Base-by-base conservation (phyloP, 805 yeast species). In the Nakazawaea anatomiae region DNA sequence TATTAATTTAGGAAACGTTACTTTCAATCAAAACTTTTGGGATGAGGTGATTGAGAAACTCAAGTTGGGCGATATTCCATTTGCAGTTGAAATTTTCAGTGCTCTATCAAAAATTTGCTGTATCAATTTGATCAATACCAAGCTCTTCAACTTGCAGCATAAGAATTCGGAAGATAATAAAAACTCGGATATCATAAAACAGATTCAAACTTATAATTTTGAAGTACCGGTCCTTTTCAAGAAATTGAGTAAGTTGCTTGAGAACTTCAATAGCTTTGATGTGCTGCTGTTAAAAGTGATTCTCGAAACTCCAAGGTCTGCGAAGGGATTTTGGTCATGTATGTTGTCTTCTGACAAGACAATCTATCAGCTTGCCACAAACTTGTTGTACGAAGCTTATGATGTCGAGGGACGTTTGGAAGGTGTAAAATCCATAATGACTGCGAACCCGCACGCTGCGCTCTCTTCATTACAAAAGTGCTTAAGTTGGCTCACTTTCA, bases 341-440 rank as follows among this genome's bases (percentile, higher is more conserved):
- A 68, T 88, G 2, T 79, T 89, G 50, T 80, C 91, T 0, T 80
- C 90, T 0, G 72, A 77, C 46, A 70, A 70, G 27, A 68, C 67
- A 14, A 65, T 85, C 4, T 85, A 83, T 53, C 89, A 88, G 60
- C 75, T 84, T 1, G 85, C 91, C 1, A 75, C 87, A 5, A 85
- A 85, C 54, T 73, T 89, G 25, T 63, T 90, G 3, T 85, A 86
- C 58, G 92, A 87, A 56, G 80, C 87, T 0, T 86, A 80, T 63
- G 95, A 89, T 63, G 87, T 83, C 11, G 83, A 80, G 50, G 96
- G 91, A 14, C 76, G 97, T 59, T 67, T 80, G 36, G 96, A 87
- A 63, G 89, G 90, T 36, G 72, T 88, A n/a, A 78, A 73, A 44
- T 75, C 74, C 4, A 61, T 83, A 38, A 66, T 90, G 29, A 64